Evolutionary conservation across 2,329 filamentous ascomycete genomes (phyloP).

Genomic region (Tympanopsis confertula): DNA sequence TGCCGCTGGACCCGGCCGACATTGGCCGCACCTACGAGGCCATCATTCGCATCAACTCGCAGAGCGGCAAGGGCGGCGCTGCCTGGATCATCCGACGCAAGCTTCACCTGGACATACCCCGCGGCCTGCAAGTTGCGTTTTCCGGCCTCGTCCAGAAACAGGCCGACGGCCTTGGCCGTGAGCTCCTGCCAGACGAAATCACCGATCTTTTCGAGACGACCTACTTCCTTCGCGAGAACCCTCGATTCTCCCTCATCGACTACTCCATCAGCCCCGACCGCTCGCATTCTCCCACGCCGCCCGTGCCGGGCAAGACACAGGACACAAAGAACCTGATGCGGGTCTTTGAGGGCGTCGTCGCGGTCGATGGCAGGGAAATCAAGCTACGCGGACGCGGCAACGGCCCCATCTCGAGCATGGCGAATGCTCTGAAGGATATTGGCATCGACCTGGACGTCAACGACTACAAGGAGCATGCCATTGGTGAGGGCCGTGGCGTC

Average conservation of each 20-base stretch:
- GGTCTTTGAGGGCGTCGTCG: slow-evolving; percentile 73
- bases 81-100: slow-evolving; percentile 88
- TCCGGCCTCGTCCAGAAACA: slow-evolving; percentile 73
- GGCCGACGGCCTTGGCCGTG: slow-evolving; percentile 70
- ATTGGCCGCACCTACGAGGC: slow-evolving; percentile 97
- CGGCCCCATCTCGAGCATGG: slow-evolving; percentile 80
- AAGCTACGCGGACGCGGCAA: slow-evolving; percentile 71
- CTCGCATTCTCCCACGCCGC: slow-evolving; percentile 62
- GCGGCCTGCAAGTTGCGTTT: slow-evolving; percentile 85
- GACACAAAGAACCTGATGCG: slow-evolving; percentile 70
- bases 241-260: slow-evolving; percentile 76
- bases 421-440: slow-evolving; percentile 65
- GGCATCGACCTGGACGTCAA: slow-evolving; percentile 81
- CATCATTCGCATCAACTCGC: slow-evolving; percentile 94
- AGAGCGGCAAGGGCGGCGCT: slow-evolving; percentile 86
- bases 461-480: slow-evolving; percentile 93
- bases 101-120: slow-evolving; percentile 82
- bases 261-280: slow-evolving; percentile 84
- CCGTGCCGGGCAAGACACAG: slow-evolving; percentile 55
- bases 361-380: slow-evolving; percentile 71
- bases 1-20: slow-evolving; percentile 83
- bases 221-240: slow-evolving; percentile 75
- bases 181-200: slow-evolving; percentile 76
- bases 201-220: slow-evolving; percentile 73
- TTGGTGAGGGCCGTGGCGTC: slow-evolving; percentile 68